Evolutionary conservation across 1,139 yeast species (phyloP).

Genomic region (Hansenula sp.): DNA sequence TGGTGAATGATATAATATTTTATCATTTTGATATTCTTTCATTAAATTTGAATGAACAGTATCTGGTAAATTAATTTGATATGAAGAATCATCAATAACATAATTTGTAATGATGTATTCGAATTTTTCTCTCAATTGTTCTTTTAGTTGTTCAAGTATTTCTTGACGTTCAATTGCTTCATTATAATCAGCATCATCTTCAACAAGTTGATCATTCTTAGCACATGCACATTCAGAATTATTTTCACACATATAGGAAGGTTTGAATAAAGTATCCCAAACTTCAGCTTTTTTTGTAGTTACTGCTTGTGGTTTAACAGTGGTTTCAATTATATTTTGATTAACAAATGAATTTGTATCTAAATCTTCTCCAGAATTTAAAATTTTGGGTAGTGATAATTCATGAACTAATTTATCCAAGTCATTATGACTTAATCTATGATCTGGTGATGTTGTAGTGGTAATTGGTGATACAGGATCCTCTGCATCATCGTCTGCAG

Average conservation of each 20-base stretch:
- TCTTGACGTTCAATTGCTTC: conserved; percentile 14
- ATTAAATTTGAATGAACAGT: conserved; percentile 30
- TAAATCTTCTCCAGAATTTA: conserved; percentile 17
- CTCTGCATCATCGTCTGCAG: neutral
- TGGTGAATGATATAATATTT: conserved; percentile 35
- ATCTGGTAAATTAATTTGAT: conserved; percentile 41
- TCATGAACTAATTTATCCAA: neutral
- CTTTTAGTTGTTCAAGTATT: conserved; percentile 22
- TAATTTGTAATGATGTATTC: conserved; percentile 25
- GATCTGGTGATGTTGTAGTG: neutral
- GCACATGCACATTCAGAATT: conserved; percentile 11
- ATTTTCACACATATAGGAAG: conserved; percentile 15
- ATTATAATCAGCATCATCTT: conserved; percentile 13
- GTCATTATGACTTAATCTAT: neutral
- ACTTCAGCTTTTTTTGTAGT: conserved; percentile 1
- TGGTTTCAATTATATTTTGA: too few relatives aligned
- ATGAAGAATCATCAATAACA: conserved; percentile 33
- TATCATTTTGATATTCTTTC: conserved; percentile 23
- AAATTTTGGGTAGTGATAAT: conserved; percentile 10
- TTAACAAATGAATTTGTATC: conserved; percentile 20
- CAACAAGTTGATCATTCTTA: conserved; percentile 2
- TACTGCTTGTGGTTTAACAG: conserved; percentile 1
- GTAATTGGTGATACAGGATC: conserved; percentile 8
- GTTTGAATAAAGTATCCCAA: conserved; percentile 21
- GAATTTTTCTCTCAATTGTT: conserved; percentile 26